These are phyloP conservation scores for Trypanosomatidae sp. DNA, from an alignment of 208 protist genomes.

Conservation along the genomic window DNA sequence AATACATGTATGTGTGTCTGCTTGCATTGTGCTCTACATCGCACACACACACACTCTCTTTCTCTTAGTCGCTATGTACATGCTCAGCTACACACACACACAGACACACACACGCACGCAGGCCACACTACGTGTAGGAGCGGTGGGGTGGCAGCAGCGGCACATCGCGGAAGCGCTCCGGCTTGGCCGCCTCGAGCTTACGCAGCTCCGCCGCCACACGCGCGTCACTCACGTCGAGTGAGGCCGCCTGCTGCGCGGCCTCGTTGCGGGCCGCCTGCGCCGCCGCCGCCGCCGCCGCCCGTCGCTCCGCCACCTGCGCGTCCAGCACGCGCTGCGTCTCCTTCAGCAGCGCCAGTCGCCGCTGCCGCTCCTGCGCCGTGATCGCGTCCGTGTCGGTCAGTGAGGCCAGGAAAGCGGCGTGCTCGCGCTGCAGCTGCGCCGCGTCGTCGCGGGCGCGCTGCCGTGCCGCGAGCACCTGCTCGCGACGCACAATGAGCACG, in stretches of 20 bases:
- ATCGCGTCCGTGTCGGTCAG: constrained; percentile 19
- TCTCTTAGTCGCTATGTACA: too few species aligned
- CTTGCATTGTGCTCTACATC: too few species aligned
- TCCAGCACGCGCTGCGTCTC: constrained; percentile 62
- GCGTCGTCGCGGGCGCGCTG: constrained; percentile 20
- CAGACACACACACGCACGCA: too few species aligned
- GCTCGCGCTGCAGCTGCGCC: constrained; percentile 18
- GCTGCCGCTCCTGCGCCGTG: constrained; percentile 17
- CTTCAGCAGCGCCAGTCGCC: constrained; percentile 24
- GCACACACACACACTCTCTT: too few species aligned
- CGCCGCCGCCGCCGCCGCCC: constrained; percentile 22
- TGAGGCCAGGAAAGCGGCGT: constrained; percentile 31
- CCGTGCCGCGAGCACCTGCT: constrained; percentile 72
- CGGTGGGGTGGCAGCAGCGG: constrained; percentile 33
- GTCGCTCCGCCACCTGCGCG: constrained; percentile 39
- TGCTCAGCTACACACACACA: too few species aligned
- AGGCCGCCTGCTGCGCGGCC: constrained; percentile 34
- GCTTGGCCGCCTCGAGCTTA: constrained; percentile 63
- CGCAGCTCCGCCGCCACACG: constrained; percentile 58
- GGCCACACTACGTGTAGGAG: too few species aligned
- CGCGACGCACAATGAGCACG: constrained; percentile 53
- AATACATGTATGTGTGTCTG: too few species aligned
- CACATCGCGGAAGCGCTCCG: constrained; percentile 52
- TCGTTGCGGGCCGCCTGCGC: constrained; percentile 19
- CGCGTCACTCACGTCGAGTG: constrained; percentile 31